Base-by-base conservation (phyloP, 768 basidiomycete genomes). In the Suillus sp. region DNA sequence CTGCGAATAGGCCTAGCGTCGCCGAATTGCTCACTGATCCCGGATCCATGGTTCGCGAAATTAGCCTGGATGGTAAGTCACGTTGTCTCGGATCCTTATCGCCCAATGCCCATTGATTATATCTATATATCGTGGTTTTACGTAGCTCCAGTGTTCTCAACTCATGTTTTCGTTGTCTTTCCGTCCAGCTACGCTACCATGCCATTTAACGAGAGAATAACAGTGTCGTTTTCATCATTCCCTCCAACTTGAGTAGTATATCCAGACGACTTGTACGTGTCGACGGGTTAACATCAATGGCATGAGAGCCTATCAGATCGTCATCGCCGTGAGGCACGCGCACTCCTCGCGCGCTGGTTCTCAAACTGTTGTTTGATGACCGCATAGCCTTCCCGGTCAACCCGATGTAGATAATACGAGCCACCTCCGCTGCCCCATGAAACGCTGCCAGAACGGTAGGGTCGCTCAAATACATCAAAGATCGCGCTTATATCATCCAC, bases 401-500 rank as follows among this genome's bases (percentile, higher is more conserved):
- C 90, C 43, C 86, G 84, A 67, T 93, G 92, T 64, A 93, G 69
- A 69, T 88, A 93, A 69, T 91, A 93, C 32, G 79, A 79, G 6
- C 92, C 92, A 1, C 86, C 84, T 42, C 79, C 81, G 62, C 84
- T 86, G 14, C 86, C 90, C 93, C 93, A 95, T 4, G 92, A 93
- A 40, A 94, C 92, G 61, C 86, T 85, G 22, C 90, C 92, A 3
- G 87, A 85, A 61, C 81, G 82, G 71, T 91, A 94, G 14, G 80
- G 77, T 32, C 81, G 80, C 71, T 90, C 88, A 40, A 83, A 83
- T 9, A 92, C 89, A 58, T 91, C 86, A 72, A 96, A 90, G 62
- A 95, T 95, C 10, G 90, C 85, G 63, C 86, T 86, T 59, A 94
- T 91, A 64, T 92, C 91, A 71, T 90, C 86, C 48, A 89, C 83